Conservation (phyloP, 2,329 filamentous ascomycete species). For the Cytospora paraplurivora region DNA sequence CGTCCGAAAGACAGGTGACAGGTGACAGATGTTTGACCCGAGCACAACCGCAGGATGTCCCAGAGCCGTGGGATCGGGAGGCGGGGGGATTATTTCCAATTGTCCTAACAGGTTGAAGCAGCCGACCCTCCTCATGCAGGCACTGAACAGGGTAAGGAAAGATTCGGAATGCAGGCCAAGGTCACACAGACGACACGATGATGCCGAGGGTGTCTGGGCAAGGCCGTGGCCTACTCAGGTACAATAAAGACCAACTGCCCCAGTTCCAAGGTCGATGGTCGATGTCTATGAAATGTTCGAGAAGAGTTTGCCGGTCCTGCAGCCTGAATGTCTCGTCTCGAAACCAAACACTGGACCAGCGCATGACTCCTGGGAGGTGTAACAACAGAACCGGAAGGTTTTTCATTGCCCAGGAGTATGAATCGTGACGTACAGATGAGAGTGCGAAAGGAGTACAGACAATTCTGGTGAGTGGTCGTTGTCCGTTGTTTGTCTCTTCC, state of each 20-base stretch:
- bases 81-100: neutral
- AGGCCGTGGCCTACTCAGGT: no score
- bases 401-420: neutral
- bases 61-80: neutral
- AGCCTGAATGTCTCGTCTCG: no score
- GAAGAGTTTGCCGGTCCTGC: no score
- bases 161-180: neutral
- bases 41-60: neutral
- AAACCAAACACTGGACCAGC: no score
- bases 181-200: neutral
- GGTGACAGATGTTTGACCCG: conserved; percentile 1
- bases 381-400: neutral
- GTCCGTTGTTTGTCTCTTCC: neutral
- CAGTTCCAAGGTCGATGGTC: no score
- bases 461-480: no score
- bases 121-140: neutral
- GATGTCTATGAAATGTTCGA: no score
- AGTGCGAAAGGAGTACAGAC: neutral
- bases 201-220: neutral
- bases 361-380: neutral
- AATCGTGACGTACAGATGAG: neutral
- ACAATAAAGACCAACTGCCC: no score
- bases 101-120: neutral
- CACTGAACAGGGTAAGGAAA: neutral
- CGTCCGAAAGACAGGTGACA: neutral